Evolutionary conservation across 805 yeast species (phyloP).

Genomic region (Myxozyma vanderwaltii): DNA sequence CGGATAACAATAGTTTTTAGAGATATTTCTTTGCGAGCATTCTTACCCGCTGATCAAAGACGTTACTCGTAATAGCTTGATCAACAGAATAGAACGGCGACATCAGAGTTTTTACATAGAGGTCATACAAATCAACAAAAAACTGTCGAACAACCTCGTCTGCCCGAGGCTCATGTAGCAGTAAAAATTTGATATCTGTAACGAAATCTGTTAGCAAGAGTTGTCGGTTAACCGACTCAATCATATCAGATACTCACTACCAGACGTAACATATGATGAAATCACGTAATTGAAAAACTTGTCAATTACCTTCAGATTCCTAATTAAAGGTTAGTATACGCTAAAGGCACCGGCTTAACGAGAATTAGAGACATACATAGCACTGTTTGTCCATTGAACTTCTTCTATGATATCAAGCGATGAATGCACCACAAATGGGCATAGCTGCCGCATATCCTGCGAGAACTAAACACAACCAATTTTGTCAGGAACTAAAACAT

Average conservation of each 20-base stretch:
- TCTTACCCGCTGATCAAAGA: conserved; percentile 75
- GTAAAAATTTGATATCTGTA: conserved; percentile 65
- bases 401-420: conserved; percentile 92
- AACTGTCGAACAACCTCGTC: conserved; percentile 83
- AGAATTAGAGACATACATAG: conserved; percentile 42
- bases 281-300: conserved; percentile 78
- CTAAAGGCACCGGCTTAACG: neutral
- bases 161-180: conserved; percentile 62
- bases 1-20: conserved; percentile 37
- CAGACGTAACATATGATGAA: conserved; percentile 86
- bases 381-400: conserved; percentile 72
- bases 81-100: conserved; percentile 84
- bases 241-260: conserved; percentile 47
- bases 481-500: neutral
- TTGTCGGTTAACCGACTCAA: neutral
- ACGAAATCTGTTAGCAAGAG: neutral
- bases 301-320: conserved; percentile 75
- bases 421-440: conserved; percentile 86
- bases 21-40: conserved; percentile 74
- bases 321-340: neutral
- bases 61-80: conserved; percentile 70
- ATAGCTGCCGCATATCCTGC: conserved; percentile 69
- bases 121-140: conserved; percentile 80
- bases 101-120: conserved; percentile 80
- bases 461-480: conserved; percentile 50